A percentile compares a stretch with the other conserved stretches of the same genome.
Evolutionary conservation across 2,329 filamentous ascomycete species (phyloP).

Genomic region (Ploettnerulaceae sp.): DNA sequence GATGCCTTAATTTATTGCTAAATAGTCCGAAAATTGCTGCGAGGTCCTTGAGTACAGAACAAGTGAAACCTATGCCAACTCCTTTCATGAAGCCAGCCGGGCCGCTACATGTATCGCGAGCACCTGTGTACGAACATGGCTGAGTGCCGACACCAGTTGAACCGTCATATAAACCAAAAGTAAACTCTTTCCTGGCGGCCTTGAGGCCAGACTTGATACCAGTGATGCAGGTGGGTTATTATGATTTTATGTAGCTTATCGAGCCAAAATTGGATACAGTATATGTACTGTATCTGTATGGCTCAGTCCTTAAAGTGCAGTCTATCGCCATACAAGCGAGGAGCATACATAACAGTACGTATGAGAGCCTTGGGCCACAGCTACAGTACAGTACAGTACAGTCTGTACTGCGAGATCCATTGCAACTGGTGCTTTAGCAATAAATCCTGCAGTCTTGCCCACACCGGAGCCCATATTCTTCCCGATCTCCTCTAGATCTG

Average conservation of each 20-base stretch:
- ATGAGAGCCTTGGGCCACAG: constrained; percentile 62
- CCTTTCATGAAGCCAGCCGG: constrained; percentile 48
- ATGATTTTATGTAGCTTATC: background rate
- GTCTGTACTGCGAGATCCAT: too few species aligned
- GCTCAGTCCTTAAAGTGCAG: too few species aligned
- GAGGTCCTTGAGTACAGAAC: constrained; percentile 60
- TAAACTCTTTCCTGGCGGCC: constrained; percentile 57
- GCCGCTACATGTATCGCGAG: constrained; percentile 50
- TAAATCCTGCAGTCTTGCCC: constrained; percentile 27
- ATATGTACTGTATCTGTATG: too few species aligned
- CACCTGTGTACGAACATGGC: constrained; percentile 53
- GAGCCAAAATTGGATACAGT: constrained; percentile 45
- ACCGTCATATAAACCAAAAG: constrained; percentile 61
- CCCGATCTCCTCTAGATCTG: constrained; percentile 27
- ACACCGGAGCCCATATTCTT: constrained; percentile 28
- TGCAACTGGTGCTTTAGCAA: constrained; percentile 49
- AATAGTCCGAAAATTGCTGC: constrained; percentile 56
- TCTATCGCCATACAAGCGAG: constrained; percentile 65
- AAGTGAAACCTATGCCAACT: constrained; percentile 57
- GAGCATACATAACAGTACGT: too few species aligned
- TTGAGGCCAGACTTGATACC: constrained; percentile 59
- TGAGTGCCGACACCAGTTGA: constrained; percentile 58
- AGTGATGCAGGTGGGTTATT: constrained; percentile 56
- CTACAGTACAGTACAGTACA: constrained; percentile 54
- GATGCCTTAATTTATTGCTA: constrained; percentile 59